These are phyloP conservation scores for Hypoxylon intermedium DNA, from an alignment of 495 filamentous ascomycete species.

Conservation along the genomic window DNA sequence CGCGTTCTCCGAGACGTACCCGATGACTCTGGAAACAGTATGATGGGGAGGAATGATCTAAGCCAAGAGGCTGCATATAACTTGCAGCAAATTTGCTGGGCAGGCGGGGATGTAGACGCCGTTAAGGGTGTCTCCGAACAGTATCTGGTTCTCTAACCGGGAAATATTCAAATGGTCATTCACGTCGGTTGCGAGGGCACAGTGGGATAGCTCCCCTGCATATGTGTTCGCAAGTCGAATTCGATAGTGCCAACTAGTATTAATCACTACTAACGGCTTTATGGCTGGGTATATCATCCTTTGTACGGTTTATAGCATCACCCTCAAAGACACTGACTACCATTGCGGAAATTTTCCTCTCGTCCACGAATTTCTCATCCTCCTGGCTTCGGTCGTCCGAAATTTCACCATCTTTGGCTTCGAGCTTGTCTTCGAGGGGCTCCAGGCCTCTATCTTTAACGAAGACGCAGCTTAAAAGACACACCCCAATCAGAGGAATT, in stretches of 20 bases:
- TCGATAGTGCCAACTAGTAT: no score
- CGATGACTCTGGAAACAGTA: conserved; percentile 30
- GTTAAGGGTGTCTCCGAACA: conserved; percentile 66
- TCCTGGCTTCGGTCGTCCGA: no score
- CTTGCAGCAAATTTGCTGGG: conserved; percentile 69
- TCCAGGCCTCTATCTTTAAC: conserved; percentile 63
- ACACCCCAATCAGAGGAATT: conserved; percentile 61
- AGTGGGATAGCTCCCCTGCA: no score
- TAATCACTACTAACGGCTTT: no score
- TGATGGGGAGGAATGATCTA: conserved; percentile 63
- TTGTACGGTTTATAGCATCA: no score
- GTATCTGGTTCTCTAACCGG: conserved; percentile 49
- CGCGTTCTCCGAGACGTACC: conserved; percentile 35
- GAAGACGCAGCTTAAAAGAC: conserved; percentile 59
- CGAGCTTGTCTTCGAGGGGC: conserved; percentile 41
- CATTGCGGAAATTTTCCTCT: no score
- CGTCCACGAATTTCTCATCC: no score
- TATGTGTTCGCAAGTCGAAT: no score
- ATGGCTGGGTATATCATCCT: no score
- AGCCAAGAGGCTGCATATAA: conserved; percentile 73
- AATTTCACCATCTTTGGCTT: no score
- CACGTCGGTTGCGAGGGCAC: neutral
- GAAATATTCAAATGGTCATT: neutral
- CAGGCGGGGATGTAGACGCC: conserved; percentile 63
- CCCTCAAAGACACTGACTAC: no score